Conservation (phyloP, 2,329 filamentous ascomycete genomes). For the Raffaelea arxii region DNA sequence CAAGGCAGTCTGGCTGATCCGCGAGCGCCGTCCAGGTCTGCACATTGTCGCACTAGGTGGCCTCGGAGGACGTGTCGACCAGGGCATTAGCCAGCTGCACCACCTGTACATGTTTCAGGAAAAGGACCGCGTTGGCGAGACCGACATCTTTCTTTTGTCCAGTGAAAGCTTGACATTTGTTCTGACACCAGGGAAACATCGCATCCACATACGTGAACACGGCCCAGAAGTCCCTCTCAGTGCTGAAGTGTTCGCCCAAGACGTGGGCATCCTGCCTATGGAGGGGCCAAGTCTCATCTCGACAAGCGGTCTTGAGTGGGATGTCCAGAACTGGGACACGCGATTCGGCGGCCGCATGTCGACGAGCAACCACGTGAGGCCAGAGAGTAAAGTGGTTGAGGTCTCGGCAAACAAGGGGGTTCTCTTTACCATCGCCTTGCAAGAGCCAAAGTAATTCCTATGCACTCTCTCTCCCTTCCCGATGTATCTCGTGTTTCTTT, state of each 20-base stretch:
- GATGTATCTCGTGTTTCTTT: no score
- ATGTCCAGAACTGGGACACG: slow-evolving; percentile 73
- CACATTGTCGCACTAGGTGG: slow-evolving; percentile 78
- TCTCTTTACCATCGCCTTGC: slow-evolving; percentile 64
- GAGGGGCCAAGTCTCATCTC: slow-evolving; percentile 70
- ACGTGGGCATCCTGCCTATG: slow-evolving; percentile 80
- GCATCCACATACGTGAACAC: slow-evolving; percentile 52
- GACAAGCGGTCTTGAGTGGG: slow-evolving; percentile 80
- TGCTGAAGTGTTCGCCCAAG: slow-evolving; percentile 54
- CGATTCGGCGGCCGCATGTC: slow-evolving; percentile 64
- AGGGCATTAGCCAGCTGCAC: slow-evolving; percentile 81
- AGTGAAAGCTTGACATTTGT: slow-evolving; percentile 75
- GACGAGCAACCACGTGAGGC: slow-evolving; percentile 69
- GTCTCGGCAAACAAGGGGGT: slow-evolving; percentile 55
- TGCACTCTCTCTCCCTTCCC: no score
- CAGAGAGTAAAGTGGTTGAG: slow-evolving; percentile 47
- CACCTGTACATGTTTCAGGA: slow-evolving; percentile 65
- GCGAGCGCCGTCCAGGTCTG: slow-evolving; percentile 14
- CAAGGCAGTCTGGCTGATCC: slow-evolving; percentile 62
- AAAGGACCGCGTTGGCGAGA: slow-evolving; percentile 22
- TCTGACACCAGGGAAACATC: slow-evolving; percentile 58
- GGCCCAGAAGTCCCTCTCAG: slow-evolving; percentile 2
- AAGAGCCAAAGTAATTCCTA: no score
- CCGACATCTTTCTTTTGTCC: slow-evolving; percentile 68
- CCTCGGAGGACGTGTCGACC: slow-evolving; percentile 83